phyloP scores from a whole-genome alignment of 805 yeast genomes.

The Saturnispora bothae region DNA sequence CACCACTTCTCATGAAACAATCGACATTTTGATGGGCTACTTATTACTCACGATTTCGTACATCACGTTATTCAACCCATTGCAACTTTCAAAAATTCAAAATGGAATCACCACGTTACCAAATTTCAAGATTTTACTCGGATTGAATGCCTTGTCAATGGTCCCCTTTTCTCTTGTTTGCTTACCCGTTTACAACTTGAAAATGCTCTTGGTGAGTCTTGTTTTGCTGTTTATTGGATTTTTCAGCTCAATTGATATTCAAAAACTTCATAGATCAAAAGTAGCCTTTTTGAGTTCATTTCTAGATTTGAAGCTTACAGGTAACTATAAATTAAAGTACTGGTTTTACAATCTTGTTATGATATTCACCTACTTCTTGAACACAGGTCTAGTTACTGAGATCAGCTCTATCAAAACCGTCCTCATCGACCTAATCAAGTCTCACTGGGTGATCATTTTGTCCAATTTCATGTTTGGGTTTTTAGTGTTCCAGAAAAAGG shows the following conservation, averaged over 20 bases:
- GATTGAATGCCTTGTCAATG: neutral
- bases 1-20: slow-evolving; percentile 1
- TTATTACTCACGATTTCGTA: slow-evolving; percentile 3
- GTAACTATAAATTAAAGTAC: slow-evolving; percentile 19
- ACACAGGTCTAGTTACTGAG: slow-evolving; percentile 4
- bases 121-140: slow-evolving; percentile 2
- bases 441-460: slow-evolving; percentile 6
- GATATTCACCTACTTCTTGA: slow-evolving; percentile 11
- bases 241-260: slow-evolving; percentile 23
- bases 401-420: neutral
- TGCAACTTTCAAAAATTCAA: neutral
- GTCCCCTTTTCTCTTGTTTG: slow-evolving; percentile 9
- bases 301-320: slow-evolving; percentile 18
- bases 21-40: slow-evolving; percentile 7
- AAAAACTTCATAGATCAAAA: slow-evolving; percentile 8
- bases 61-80: slow-evolving; percentile 5
- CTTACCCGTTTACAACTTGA: slow-evolving; percentile 17
- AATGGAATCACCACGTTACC: neutral
- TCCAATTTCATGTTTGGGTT: slow-evolving; percentile 9
- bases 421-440: neutral
- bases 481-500: slow-evolving; percentile 6
- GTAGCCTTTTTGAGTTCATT: slow-evolving; percentile 11
- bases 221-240: slow-evolving; percentile 23
- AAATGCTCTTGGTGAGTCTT: slow-evolving; percentile 22
- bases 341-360: slow-evolving; percentile 13